Evolutionary conservation across 306 rosid species (phyloP).

Genomic region (Casuarina cunninghamiana): DNA sequence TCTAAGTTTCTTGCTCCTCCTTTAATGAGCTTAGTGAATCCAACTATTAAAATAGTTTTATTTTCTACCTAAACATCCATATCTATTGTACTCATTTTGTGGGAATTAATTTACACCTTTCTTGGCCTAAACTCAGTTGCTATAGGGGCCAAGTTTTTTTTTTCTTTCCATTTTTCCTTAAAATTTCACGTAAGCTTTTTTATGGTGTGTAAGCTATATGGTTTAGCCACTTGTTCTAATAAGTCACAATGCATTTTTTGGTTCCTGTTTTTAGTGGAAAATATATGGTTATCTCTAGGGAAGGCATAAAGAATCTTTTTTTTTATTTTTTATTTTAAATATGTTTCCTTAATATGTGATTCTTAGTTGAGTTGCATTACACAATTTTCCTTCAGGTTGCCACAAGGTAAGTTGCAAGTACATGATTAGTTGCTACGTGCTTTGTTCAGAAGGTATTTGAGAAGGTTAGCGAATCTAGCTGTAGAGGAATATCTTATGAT

Average conservation of each 20-base stretch:
- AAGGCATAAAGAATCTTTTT: background rate
- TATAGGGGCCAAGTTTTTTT: background rate
- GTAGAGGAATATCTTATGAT: background rate
- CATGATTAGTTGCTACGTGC: constrained; percentile 59
- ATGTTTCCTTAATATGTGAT: background rate
- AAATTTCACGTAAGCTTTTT: background rate
- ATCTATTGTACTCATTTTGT: no score
- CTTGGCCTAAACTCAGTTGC: background rate
- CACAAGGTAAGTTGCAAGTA: constrained; percentile 61
- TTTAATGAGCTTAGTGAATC: no score
- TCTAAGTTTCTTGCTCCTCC: no score
- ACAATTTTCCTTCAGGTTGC: constrained; percentile 42
- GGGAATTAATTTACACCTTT: no score
- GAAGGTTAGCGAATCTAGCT: constrained; percentile 39
- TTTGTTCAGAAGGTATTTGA: constrained; percentile 60
- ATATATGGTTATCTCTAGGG: background rate
- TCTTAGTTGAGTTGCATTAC: background rate
- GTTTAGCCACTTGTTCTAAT: background rate
- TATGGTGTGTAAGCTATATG: background rate
- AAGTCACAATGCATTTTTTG: background rate
- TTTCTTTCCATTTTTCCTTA: background rate
- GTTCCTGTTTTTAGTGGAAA: background rate
- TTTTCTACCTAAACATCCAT: no score
- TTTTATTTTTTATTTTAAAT: no score
- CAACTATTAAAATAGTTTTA: no score